A percentile compares a stretch with the other conserved stretches of the same genome.
These are phyloP conservation scores for Microcos paniculata DNA, from an alignment of 345 rosid species.

Conservation along the genomic window DNA sequence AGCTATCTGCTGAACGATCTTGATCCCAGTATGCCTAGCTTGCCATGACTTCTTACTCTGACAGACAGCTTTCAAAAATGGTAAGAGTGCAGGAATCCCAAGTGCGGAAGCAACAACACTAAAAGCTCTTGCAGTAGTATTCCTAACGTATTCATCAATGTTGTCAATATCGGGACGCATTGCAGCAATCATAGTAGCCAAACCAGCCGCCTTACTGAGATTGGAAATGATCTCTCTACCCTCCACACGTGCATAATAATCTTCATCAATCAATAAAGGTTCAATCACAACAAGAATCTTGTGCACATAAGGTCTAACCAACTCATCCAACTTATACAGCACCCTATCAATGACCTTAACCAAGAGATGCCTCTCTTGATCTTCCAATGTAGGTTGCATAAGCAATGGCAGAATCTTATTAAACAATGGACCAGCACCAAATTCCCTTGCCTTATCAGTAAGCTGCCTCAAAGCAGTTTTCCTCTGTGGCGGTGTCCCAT, in stretches of 20 bases:
- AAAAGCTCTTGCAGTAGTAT: conserved; percentile 99
- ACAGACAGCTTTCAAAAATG: conserved; percentile 96
- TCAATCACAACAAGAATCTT: conserved; percentile 99
- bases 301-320: conserved; percentile 96
- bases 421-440: conserved; percentile 96
- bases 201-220: conserved; percentile 96
- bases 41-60: conserved; percentile 99
- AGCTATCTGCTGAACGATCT: conserved; percentile 99
- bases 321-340: conserved; percentile 89
- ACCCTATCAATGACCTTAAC: conserved; percentile 97
- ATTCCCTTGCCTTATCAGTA: conserved; percentile 95
- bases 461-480: conserved; percentile 96
- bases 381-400: conserved; percentile 98
- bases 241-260: conserved; percentile 98
- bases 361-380: conserved; percentile 98
- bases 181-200: conserved; percentile 99
- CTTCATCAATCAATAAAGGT: conserved; percentile 98
- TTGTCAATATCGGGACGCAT: conserved; percentile 99
- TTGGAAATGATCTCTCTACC: conserved; percentile 99
- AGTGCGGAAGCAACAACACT: conserved; percentile 99
- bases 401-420: conserved; percentile 86
- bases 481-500: conserved; percentile 98
- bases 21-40: conserved; percentile 99
- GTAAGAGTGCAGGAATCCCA: conserved; percentile 91
- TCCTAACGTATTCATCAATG: conserved; percentile 96